Percentiles rank a stretch among this genome's conserved stretches.
Conservation (phyloP, 2,329 filamentous ascomycete species). For the Sporothrix globosa region DNA sequence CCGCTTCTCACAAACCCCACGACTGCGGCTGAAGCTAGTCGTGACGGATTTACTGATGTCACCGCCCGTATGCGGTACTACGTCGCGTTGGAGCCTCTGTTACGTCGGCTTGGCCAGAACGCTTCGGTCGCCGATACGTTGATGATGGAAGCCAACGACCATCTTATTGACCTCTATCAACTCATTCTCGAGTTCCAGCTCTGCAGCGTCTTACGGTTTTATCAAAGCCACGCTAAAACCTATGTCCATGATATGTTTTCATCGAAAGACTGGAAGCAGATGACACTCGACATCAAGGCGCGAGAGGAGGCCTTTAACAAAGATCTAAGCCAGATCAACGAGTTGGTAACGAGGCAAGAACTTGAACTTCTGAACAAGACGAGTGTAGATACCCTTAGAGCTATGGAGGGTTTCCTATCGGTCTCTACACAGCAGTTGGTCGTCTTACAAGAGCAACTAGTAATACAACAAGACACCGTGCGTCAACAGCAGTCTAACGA, state of each 20-base stretch:
- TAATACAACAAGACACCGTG: not conserved
- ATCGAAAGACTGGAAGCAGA: conserved; percentile 37
- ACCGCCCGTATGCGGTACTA: conserved; percentile 44
- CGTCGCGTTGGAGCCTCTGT: conserved; percentile 40
- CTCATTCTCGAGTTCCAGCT: conserved; percentile 45
- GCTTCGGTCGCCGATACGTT: conserved; percentile 14
- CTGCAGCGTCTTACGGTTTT: conserved; percentile 43
- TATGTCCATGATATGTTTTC: conserved; percentile 34
- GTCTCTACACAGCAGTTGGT: not conserved
- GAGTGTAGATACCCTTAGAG: not conserved
- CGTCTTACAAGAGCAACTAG: not conserved
- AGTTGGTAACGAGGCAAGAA: conserved; percentile 20
- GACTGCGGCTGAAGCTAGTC: conserved; percentile 41
- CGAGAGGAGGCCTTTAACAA: conserved; percentile 26
- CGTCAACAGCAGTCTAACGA: not conserved
- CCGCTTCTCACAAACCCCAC: conserved; percentile 44
- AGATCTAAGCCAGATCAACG: conserved; percentile 28
- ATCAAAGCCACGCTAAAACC: conserved; percentile 32
- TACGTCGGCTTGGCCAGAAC: conserved; percentile 34
- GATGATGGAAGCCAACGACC: conserved; percentile 31
- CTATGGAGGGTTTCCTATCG: not conserved
- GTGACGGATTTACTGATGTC: conserved; percentile 44
- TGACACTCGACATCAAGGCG: conserved; percentile 30
- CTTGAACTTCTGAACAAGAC: conserved; percentile 29
- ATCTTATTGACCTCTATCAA: conserved; percentile 42